A percentile compares a stretch with the other conserved stretches of the same genome.
phyloP scores from a whole-genome alignment of 2,329 filamentous ascomycete genomes.

The Botryosphaeria dothidea region DNA sequence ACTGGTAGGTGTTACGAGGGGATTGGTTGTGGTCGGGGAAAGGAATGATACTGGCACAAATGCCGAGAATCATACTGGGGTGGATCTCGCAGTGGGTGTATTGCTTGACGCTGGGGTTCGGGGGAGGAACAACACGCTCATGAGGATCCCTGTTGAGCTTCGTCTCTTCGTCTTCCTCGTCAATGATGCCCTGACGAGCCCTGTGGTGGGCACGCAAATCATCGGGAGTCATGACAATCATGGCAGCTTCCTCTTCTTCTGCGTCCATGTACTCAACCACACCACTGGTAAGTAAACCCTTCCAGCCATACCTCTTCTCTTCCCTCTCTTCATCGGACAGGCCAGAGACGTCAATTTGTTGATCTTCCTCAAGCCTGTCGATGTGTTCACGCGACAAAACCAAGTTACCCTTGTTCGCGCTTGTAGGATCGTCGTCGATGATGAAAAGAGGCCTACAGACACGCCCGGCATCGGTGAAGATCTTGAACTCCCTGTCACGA shows the following conservation, averaged over 20 bases:
- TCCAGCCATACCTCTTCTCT: constrained; percentile 76
- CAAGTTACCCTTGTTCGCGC: constrained; percentile 73
- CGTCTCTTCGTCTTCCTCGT: constrained; percentile 1
- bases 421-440: constrained; percentile 80
- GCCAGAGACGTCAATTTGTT: constrained; percentile 61
- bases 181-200: neutral
- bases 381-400: constrained; percentile 86
- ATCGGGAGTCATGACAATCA: constrained; percentile 99
- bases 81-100: constrained; percentile 99
- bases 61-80: constrained; percentile 97
- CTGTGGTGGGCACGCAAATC: constrained; percentile 69
- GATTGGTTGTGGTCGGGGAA: constrained; percentile 99
- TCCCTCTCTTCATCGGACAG: constrained; percentile 59
- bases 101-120: constrained; percentile 83
- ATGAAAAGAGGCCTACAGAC: constrained; percentile 94
- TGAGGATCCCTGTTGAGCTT: constrained; percentile 64
- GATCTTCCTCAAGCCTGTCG: constrained; percentile 71
- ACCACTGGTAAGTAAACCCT: constrained; percentile 78
- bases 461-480: constrained; percentile 94
- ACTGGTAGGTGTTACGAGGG: constrained; percentile 98
- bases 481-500: constrained; percentile 95
- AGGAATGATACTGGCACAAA: constrained; percentile 98
- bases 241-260: constrained; percentile 96
- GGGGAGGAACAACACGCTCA: constrained; percentile 81
- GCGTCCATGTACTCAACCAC: constrained; percentile 96